Conservation (phyloP, 2,329 filamentous ascomycete species). For the Nemania bipapillata region DNA sequence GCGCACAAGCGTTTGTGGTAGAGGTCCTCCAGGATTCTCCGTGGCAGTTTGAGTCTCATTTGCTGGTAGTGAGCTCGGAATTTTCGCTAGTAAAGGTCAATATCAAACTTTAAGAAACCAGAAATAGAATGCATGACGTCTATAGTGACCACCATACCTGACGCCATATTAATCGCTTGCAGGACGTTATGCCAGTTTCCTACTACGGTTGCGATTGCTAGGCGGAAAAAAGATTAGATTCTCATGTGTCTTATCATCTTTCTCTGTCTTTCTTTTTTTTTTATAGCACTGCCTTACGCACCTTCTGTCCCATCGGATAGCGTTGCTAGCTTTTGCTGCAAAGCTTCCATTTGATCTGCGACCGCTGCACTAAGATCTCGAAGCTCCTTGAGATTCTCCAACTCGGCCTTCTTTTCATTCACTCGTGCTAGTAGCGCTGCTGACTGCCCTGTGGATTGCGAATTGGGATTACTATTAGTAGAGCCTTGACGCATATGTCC, state of each 20-base stretch:
- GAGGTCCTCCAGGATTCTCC: constrained; percentile 59
- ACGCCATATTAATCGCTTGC: constrained; percentile 86
- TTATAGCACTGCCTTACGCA: constrained; percentile 49
- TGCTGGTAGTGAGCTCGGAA: constrained; percentile 68
- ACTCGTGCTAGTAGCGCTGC: constrained; percentile 78
- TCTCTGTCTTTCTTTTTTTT: not conserved
- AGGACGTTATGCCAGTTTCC: constrained; percentile 90
- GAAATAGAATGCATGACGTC: not conserved
- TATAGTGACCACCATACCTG: constrained; percentile 64
- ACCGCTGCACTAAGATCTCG: constrained; percentile 81
- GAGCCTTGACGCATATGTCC: constrained; percentile 75
- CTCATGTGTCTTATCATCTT: not conserved
- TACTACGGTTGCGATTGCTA: constrained; percentile 84
- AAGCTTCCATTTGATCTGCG: constrained; percentile 81
- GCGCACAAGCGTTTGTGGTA: constrained; percentile 84
- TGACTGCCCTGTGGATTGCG: constrained; percentile 68
- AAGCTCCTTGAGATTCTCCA: constrained; percentile 80
- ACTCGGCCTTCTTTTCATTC: constrained; percentile 84
- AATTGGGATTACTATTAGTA: constrained; percentile 56
- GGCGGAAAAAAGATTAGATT: constrained; percentile 37
- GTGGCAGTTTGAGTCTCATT: constrained; percentile 52
- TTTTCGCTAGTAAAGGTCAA: constrained; percentile 66
- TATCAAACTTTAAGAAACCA: not conserved
- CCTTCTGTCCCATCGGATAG: constrained; percentile 85
- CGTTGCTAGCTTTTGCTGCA: constrained; percentile 81